Conservation (phyloP, 2,329 filamentous ascomycete genomes). For the Chaetomiaceae sp. region DNA sequence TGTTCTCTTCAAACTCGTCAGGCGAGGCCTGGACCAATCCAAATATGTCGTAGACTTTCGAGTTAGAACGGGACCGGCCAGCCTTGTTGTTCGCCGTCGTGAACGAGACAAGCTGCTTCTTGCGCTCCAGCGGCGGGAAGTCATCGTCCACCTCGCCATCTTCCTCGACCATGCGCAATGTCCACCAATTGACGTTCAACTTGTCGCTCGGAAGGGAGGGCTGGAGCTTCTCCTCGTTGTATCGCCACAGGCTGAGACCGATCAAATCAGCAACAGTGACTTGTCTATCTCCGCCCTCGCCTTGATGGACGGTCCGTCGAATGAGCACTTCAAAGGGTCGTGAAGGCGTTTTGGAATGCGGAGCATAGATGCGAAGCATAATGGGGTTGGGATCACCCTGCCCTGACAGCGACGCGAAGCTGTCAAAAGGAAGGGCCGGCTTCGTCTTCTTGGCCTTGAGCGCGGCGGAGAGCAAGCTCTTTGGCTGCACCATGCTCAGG, state of each 20-base stretch:
- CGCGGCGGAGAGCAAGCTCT: constrained; percentile 66
- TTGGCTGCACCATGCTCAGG: constrained; percentile 62
- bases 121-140: constrained; percentile 72
- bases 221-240: constrained; percentile 69
- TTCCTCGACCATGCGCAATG: constrained; percentile 76
- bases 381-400: constrained; percentile 74
- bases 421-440: constrained; percentile 66
- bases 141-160: constrained; percentile 82
- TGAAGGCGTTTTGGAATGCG: constrained; percentile 60
- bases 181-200: constrained; percentile 77
- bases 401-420: constrained; percentile 70
- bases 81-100: constrained; percentile 74
- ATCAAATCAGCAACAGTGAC: constrained; percentile 78
- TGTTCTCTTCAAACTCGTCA: constrained; percentile 64
- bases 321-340: constrained; percentile 69
- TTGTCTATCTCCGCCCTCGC: constrained; percentile 54
- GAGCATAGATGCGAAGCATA: constrained; percentile 70
- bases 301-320: constrained; percentile 62
- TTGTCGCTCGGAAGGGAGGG: constrained; percentile 61
- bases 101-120: constrained; percentile 69
- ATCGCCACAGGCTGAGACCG: constrained; percentile 71
- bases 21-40: constrained; percentile 68
- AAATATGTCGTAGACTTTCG: constrained; percentile 78
- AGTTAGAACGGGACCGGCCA: constrained; percentile 58
- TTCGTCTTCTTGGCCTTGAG: constrained; percentile 69